Base-by-base conservation (phyloP, 2,329 filamentous ascomycete genomes). In the Penicillium thymicola region DNA sequence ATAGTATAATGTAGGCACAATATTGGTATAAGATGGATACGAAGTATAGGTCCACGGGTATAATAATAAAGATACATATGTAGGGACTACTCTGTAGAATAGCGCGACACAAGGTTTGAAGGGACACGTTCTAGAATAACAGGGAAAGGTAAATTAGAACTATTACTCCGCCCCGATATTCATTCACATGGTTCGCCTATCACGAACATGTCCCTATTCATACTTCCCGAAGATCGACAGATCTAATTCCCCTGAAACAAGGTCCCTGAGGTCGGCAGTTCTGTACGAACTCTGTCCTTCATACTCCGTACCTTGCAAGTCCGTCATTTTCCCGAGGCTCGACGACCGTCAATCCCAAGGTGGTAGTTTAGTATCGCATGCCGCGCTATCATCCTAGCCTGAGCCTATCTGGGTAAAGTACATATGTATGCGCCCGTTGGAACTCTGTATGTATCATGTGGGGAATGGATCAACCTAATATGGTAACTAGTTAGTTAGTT, bases 401-500 rank as follows among this genome's bases (percentile, higher is more conserved):
- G n/a, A n/a, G 47, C 53, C 41, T 36, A 27, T 34, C 43, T 46
- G 7, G 48, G 48, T 42, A 23, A 46, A 46, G 27, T 27, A 23
- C 28, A 30, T 14, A 45, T 30, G 42, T 21, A 38, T 38, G 14
- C 16, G 23, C 40, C 41, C 54, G 45, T 37, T 54, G 37, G 34
- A 45, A 51, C 47, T 40, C 16, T 36, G 16, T 36, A 14, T 36
- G 34, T 37, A 51, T 38, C 16, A 1, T 40, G 51, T 46, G 54
- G 54, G 52, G 54, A 46, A 51, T 41, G 28, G 47, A 46, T 28
- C 18, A 45, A 36, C 36, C 40, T 43, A 30, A 30, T 25, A 34
- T 27, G 43, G 16, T 41, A 41, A 41, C 11, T 30, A 25, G n/a
- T n/a, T n/a, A n/a, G n/a, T 3, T 21, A 21, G 21, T 21, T 21